A percentile compares a stretch with the other conserved stretches of the same genome.
Evolutionary conservation across 306 rosid genomes (phyloP).

Genomic region (Spatholobus suberectus): DNA sequence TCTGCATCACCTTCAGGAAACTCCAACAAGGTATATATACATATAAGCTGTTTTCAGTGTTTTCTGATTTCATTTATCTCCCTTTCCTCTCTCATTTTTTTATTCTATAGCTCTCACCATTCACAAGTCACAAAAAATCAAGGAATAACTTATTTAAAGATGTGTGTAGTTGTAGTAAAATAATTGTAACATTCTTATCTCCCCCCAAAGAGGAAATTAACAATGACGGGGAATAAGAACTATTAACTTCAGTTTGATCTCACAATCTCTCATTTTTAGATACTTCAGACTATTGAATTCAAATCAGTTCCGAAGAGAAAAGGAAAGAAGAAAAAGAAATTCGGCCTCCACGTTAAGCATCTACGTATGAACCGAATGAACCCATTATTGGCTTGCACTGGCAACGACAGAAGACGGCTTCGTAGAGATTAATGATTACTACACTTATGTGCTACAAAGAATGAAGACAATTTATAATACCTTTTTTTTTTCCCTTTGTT

Average conservation of each 20-base stretch:
- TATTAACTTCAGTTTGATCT: not conserved
- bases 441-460: not conserved
- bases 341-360: constrained; percentile 43
- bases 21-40: not conserved
- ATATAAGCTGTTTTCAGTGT: not conserved
- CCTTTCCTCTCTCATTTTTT: too few species aligned
- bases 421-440: not conserved
- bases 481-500: not conserved
- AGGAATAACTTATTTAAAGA: not conserved
- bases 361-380: constrained; percentile 36
- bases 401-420: constrained; percentile 47
- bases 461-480: not conserved
- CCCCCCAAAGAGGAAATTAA: not conserved
- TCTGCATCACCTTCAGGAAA: constrained; percentile 11
- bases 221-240: not conserved
- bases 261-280: not conserved
- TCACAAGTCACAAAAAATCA: not conserved
- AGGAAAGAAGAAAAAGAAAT: constrained; percentile 41
- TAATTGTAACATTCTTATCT: not conserved
- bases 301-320: constrained; percentile 47
- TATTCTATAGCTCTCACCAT: too few species aligned
- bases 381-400: constrained; percentile 39
- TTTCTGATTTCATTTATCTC: not conserved
- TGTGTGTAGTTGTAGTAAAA: not conserved
- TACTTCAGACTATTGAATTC: constrained; percentile 46